Conservation (phyloP, 805 yeast species). For the Kregervanrija fluxuum region DNA sequence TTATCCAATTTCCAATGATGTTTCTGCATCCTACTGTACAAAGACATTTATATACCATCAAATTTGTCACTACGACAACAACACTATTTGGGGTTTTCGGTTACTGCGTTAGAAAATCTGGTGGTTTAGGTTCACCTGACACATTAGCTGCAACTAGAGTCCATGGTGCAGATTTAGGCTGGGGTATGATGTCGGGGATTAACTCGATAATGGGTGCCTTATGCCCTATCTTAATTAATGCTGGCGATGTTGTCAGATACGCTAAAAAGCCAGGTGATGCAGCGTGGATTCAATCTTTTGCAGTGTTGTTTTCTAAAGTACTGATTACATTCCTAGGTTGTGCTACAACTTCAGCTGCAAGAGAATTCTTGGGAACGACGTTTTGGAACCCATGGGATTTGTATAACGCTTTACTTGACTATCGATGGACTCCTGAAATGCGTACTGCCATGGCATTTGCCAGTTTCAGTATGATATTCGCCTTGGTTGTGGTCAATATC, state of each 20-base stretch:
- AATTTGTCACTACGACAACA: slow-evolving; percentile 7
- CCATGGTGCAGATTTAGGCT: slow-evolving; percentile 2
- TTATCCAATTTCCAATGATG: slow-evolving; percentile 14
- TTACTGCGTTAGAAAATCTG: slow-evolving; percentile 9
- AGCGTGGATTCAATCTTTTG: slow-evolving; percentile 9
- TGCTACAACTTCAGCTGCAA: too few species aligned
- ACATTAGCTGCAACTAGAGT: not conserved
- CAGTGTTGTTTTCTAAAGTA: slow-evolving; percentile 8
- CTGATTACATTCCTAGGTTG: slow-evolving; percentile 10
- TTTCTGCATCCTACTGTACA: slow-evolving; percentile 9
- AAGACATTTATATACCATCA: slow-evolving; percentile 9
- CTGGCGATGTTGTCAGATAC: slow-evolving; percentile 12
- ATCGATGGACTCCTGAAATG: too few species aligned
- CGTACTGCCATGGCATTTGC: too few species aligned
- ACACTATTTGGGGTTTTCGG: slow-evolving; percentile 8
- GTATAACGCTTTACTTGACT: too few species aligned
- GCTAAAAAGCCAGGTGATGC: slow-evolving; percentile 8
- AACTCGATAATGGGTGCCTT: slow-evolving; percentile 12
- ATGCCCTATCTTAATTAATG: slow-evolving; percentile 12
- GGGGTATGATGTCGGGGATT: slow-evolving; percentile 8
- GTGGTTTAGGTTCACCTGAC: slow-evolving; percentile 10
- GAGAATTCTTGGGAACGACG: too few species aligned
- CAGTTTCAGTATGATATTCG: too few species aligned
- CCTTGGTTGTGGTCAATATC: too few species aligned
- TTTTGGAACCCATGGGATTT: too few species aligned